Evolutionary conservation across 139 green algal genomes (phyloP).

Genomic region (Closterium sp.): DNA sequence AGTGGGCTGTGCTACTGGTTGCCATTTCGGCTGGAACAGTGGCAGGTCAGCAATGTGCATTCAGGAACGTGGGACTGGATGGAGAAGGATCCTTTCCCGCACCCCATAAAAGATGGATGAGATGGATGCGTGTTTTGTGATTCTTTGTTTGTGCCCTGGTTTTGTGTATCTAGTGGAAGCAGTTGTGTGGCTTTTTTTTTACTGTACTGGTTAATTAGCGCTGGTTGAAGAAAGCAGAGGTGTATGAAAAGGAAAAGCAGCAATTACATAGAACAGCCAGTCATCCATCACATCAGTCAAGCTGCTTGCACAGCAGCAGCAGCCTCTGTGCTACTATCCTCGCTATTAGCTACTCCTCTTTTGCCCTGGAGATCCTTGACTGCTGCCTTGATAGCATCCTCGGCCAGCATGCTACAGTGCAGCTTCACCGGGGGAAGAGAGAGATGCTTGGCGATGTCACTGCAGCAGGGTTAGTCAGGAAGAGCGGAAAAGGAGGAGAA

Average conservation of each 20-base stretch:
- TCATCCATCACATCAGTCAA: too few relatives aligned
- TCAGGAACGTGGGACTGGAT: too few relatives aligned
- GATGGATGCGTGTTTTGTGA: too few relatives aligned
- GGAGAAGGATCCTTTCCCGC: too few relatives aligned
- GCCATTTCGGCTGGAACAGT: background rate
- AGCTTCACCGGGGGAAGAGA: conserved; percentile 96
- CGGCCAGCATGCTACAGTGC: conserved; percentile 98
- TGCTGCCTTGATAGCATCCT: conserved; percentile 89
- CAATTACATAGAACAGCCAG: too few relatives aligned
- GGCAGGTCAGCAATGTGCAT: background rate
- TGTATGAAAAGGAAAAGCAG: too few relatives aligned
- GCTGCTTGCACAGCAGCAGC: background rate
- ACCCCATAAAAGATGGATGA: too few relatives aligned
- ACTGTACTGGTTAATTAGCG: too few relatives aligned
- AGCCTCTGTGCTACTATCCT: background rate
- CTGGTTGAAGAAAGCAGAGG: too few relatives aligned
- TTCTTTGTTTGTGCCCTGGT: too few relatives aligned
- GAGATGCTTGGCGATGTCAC: conserved; percentile 86
- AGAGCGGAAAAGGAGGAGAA: background rate
- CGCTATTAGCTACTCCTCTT: background rate
- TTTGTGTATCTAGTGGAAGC: too few relatives aligned
- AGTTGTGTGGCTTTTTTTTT: too few relatives aligned
- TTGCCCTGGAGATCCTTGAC: conserved; percentile 83
- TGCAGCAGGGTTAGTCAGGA: background rate
- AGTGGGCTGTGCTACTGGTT: background rate